phyloP scores from a whole-genome alignment of 1,284 basidiomycete species.

The Sporisorium graminicola region DNA sequence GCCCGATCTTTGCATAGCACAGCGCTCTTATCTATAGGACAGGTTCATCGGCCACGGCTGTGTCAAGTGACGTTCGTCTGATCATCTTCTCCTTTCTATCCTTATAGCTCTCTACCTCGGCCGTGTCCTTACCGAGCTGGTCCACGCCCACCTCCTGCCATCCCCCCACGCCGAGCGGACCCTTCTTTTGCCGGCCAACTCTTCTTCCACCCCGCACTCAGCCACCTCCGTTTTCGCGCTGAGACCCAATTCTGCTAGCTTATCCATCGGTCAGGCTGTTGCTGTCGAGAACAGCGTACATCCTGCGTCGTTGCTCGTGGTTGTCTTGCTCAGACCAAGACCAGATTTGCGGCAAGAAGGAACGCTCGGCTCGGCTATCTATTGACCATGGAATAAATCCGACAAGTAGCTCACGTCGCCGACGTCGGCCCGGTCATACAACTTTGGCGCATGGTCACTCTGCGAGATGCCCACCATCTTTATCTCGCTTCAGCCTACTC shows the following conservation, averaged over 20 bases:
- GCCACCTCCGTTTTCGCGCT: too few relatives aligned
- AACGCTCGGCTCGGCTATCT: constrained; percentile 1
- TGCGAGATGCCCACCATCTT: background rate
- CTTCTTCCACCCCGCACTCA: too few relatives aligned
- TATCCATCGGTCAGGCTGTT: too few relatives aligned
- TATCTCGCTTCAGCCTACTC: constrained; percentile 13
- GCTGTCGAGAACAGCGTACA: too few relatives aligned
- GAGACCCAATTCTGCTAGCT: too few relatives aligned
- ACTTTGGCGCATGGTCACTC: background rate
- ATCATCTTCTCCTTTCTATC: too few relatives aligned
- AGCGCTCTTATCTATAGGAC: background rate
- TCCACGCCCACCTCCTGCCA: background rate
- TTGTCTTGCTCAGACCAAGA: background rate
- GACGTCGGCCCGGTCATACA: constrained; percentile 30
- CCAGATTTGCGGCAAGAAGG: background rate
- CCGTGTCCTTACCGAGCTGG: background rate
- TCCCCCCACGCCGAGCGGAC: too few relatives aligned
- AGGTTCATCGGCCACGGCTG: too few relatives aligned
- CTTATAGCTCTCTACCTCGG: background rate
- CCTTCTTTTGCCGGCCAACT: too few relatives aligned
- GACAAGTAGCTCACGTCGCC: constrained; percentile 1
- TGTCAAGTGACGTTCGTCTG: too few relatives aligned
- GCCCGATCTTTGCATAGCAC: background rate
- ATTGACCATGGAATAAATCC: constrained; percentile 1
- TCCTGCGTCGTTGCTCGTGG: too few relatives aligned